Base-by-base conservation (phyloP, 306 rosid species). In the Hippophae gyantsensis region DNA sequence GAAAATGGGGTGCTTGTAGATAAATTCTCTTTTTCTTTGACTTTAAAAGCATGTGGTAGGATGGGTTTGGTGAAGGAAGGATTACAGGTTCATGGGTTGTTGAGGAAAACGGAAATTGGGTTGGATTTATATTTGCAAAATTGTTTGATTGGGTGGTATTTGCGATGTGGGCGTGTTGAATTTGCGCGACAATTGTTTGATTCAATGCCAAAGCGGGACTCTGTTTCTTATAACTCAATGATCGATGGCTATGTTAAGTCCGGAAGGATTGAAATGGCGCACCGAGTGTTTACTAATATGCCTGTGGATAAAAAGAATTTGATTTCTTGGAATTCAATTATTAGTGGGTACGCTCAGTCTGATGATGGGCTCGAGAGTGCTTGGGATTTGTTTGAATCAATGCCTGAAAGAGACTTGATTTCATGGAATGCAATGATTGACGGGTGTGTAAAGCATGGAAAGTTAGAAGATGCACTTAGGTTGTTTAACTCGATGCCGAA, bases 371-470 rank as follows among this genome's bases (percentile, higher is more conserved):
- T 84, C 55, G 51, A 25, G 13, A 44, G 74, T 55, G 92, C 85
- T 38, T 67, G 84, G 86, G 78, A 66, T 46, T 65, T 87, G 82
- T 87, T 87, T 76, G 66, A 62, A 69, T 65, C 69, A 69, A 82
- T 84, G 80, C 83, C 87, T 26, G 77, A 76, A 55, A 82, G 74
- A 48, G 92, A 84, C 60, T 71, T 80, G 81, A 72, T 84, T 65
- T 82, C 95, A 11, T 87, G 95, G 95, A 87, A 87, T 79, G 80
- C 82, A 6, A 67, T 87, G 74, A 78, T 87, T 62, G 84, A 74
- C 62, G 93, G 89, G 42, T 87, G 72, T 71, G 79, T 75, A 54
- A 87, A 84, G 69, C 53, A 69, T 40, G 93, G 85, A 50, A 68
- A 59, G 56, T 66, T 87, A 72, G 85, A 79, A 58, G 79, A 73